Evolutionary conservation across 2,329 filamentous ascomycete species (phyloP).

Genomic region (Bipolaris bicolor): DNA sequence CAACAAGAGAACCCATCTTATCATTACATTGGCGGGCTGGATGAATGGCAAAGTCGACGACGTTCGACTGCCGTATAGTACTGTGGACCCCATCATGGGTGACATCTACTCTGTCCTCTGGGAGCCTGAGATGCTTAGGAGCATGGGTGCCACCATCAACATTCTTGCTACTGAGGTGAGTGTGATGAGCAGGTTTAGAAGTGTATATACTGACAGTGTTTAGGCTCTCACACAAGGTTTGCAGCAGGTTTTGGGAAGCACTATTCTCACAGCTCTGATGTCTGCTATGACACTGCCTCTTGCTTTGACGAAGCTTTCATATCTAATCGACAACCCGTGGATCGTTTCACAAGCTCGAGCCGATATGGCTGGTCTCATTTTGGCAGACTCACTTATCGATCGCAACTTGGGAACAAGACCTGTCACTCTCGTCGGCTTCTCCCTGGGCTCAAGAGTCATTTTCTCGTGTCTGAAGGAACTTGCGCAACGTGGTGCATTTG

Average conservation of each 20-base stretch:
- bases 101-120: constrained; percentile 96
- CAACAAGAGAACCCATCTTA: constrained; percentile 95
- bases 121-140: constrained; percentile 97
- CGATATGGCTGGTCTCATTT: constrained; percentile 83
- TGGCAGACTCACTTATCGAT: constrained; percentile 92
- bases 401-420: constrained; percentile 89
- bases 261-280: constrained; percentile 88
- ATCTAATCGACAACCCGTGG: constrained; percentile 98
- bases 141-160: constrained; percentile 98
- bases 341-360: constrained; percentile 93
- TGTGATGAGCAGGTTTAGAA: constrained; percentile 29
- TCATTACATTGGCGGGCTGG: constrained; percentile 95
- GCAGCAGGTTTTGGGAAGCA: constrained; percentile 91
- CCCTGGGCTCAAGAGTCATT: constrained; percentile 88
- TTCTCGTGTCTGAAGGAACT: constrained; percentile 90
- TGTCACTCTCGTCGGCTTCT: constrained; percentile 93
- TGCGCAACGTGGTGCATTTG: constrained; percentile 79
- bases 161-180: constrained; percentile 94
- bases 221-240: constrained; percentile 93
- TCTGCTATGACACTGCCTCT: constrained; percentile 90
- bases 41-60: constrained; percentile 98
- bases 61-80: constrained; percentile 92
- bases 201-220: constrained; percentile 19
- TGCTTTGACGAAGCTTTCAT: constrained; percentile 89
- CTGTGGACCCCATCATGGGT: constrained; percentile 96